A percentile compares a stretch with the other conserved stretches of the same genome.
Evolutionary conservation across 257 asterid species (phyloP).

Genomic region (Echium plantagineum): DNA sequence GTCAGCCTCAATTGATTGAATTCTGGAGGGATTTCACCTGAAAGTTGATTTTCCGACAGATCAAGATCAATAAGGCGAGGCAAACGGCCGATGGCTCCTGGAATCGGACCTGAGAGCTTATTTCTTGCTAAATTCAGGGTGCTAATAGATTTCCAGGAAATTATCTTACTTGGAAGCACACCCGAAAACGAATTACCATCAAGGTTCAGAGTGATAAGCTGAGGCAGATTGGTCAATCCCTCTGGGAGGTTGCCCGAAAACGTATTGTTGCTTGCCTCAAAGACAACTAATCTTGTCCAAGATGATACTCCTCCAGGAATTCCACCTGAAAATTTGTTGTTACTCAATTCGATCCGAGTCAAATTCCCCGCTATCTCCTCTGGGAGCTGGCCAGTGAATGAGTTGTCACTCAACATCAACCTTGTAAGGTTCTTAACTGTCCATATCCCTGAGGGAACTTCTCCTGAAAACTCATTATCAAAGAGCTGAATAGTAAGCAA

Average conservation of each 20-base stretch:
- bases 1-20: constrained; percentile 43
- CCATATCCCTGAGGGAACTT: constrained; percentile 56
- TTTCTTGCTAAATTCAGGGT: constrained; percentile 46
- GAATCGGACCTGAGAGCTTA: constrained; percentile 51
- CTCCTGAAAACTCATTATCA: constrained; percentile 49
- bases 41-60: constrained; percentile 47
- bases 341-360: constrained; percentile 52
- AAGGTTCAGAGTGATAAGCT: constrained; percentile 32
- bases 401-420: constrained; percentile 51
- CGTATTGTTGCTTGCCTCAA: constrained; percentile 49
- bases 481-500: constrained; percentile 48
- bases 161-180: constrained; percentile 39
- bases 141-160: constrained; percentile 59
- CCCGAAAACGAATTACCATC: constrained; percentile 73
- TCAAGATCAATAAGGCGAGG: constrained; percentile 58
- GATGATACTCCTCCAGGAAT: constrained; percentile 44
- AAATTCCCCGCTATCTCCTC: constrained; percentile 40
- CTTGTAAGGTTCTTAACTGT: constrained; percentile 30
- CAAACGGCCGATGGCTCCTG: constrained; percentile 33
- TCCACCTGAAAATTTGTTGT: constrained; percentile 53
- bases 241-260: constrained; percentile 49
- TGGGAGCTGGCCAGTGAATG: constrained; percentile 58
- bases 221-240: constrained; percentile 44
- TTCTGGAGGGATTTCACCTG: constrained; percentile 59
- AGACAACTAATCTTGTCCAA: constrained; percentile 48